phyloP scores from a whole-genome alignment of 2,329 filamentous ascomycete genomes.

The Diaporthe batatas region DNA sequence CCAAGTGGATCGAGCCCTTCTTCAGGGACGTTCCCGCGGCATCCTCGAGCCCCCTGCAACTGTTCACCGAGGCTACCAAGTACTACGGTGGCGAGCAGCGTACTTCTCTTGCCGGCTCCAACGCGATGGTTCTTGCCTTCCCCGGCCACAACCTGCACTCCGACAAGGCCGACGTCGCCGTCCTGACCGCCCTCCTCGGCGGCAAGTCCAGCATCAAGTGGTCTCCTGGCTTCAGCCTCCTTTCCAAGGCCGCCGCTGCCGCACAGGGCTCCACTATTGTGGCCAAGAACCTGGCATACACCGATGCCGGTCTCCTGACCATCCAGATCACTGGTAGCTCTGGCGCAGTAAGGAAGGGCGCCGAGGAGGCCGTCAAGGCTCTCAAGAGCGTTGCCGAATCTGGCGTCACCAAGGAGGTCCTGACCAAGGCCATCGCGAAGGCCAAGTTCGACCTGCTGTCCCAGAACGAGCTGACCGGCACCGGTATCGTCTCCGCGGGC shows the following conservation, averaged over 20 bases:
- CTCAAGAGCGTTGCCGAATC: constrained; percentile 86
- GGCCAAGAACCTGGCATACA: constrained; percentile 87
- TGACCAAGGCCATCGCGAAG: constrained; percentile 90
- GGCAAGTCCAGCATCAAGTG: constrained; percentile 95
- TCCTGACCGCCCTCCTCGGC: constrained; percentile 90
- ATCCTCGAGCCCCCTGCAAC: constrained; percentile 63
- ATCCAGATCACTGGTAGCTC: constrained; percentile 85
- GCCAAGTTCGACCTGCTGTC: constrained; percentile 95
- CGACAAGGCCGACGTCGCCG: constrained; percentile 90
- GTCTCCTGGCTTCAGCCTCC: constrained; percentile 91
- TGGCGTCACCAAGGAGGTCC: constrained; percentile 82
- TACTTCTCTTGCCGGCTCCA: constrained; percentile 77
- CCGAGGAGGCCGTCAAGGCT: constrained; percentile 82
- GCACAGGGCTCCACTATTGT: constrained; percentile 76
- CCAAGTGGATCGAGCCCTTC: constrained; percentile 94
- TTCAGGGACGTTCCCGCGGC: constrained; percentile 78
- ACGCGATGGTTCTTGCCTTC: constrained; percentile 92
- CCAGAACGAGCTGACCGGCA: constrained; percentile 80
- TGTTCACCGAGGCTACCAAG: constrained; percentile 77
- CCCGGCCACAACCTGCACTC: constrained; percentile 84
- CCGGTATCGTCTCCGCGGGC: constrained; percentile 86
- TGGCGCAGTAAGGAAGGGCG: constrained; percentile 78
- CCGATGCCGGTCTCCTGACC: constrained; percentile 90
- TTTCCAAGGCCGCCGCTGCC: constrained; percentile 81
- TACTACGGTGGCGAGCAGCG: constrained; percentile 98